Conservation (phyloP, 495 filamentous ascomycete genomes). For the Penicillium desertorum region DNA sequence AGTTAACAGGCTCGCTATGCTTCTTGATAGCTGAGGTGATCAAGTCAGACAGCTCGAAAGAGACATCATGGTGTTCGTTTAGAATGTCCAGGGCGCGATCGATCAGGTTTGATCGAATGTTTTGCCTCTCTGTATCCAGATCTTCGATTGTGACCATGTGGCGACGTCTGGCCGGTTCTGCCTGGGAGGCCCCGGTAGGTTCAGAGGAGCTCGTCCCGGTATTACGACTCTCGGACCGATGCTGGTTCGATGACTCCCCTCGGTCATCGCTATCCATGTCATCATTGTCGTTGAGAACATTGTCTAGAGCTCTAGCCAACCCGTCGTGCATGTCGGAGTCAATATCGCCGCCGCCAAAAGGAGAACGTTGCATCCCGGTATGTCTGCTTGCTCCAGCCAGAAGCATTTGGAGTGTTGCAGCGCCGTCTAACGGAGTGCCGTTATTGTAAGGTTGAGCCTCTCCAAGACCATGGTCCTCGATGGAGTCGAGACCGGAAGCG, state of each 20-base stretch:
- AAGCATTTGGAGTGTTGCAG: constrained; percentile 41
- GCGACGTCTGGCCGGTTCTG: constrained; percentile 30
- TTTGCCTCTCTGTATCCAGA: constrained; percentile 72
- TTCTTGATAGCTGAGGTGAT: constrained; percentile 75
- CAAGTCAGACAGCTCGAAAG: constrained; percentile 87
- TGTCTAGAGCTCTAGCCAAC: constrained; percentile 38
- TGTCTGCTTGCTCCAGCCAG: constrained; percentile 37
- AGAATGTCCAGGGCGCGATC: constrained; percentile 89
- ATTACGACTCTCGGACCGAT: constrained; percentile 16
- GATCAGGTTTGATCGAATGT: constrained; percentile 73
- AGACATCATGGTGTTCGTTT: constrained; percentile 80
- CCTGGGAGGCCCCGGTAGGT: constrained; percentile 15
- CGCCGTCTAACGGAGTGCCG: constrained; percentile 30
- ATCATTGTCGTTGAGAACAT: constrained; percentile 38
- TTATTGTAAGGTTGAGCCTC: constrained; percentile 36
- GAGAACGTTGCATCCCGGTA: constrained; percentile 24
- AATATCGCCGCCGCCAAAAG: constrained; percentile 21
- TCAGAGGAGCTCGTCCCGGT: constrained; percentile 24
- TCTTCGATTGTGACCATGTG: constrained; percentile 70
- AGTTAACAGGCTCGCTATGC: constrained; percentile 58
- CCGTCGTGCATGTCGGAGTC: constrained; percentile 36
- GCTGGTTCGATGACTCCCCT: constrained; percentile 26
- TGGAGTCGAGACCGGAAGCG: constrained; percentile 30
- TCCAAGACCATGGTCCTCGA: constrained; percentile 31
- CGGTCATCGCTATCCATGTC: constrained; percentile 27